Evolutionary conservation across 345 rosid genomes (phyloP).

Genomic region (Populus tremula): DNA sequence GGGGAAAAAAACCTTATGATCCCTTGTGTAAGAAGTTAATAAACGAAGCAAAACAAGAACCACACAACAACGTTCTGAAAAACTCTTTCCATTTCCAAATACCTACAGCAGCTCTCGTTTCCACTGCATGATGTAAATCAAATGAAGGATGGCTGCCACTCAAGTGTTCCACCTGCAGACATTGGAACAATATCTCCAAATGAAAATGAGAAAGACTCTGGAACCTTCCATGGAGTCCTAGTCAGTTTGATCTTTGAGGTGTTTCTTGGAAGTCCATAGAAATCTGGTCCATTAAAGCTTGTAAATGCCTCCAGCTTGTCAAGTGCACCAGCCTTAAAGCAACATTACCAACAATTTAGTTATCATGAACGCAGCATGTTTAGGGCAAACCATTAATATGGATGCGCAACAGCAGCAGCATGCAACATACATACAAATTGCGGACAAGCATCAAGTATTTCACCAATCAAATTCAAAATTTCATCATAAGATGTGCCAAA

Average conservation of each 20-base stretch:
- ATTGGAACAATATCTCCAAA: conserved; percentile 81
- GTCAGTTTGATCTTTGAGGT: conserved; percentile 60
- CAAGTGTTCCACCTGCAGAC: conserved; percentile 80
- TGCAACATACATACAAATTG: background rate
- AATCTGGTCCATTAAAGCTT: conserved; percentile 92
- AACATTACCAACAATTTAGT: background rate
- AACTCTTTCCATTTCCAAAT: too few species aligned
- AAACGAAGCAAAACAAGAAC: background rate
- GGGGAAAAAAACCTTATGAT: too few species aligned
- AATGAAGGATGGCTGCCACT: conserved; percentile 47
- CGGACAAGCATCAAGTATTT: background rate
- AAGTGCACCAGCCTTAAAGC: conserved; percentile 74
- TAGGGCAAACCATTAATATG: background rate
- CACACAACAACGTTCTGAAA: too few species aligned
- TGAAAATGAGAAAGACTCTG: conserved; percentile 58
- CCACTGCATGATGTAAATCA: conserved; percentile 1
- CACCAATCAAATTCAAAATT: background rate
- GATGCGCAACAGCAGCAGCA: background rate
- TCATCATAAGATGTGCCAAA: background rate
- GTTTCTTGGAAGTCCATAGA: conserved; percentile 91
- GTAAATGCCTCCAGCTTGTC: conserved; percentile 92
- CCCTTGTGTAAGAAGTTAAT: too few species aligned
- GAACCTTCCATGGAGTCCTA: conserved; percentile 72
- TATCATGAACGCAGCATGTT: background rate
- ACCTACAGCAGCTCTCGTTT: too few species aligned